Evolutionary conservation across 331 rosid species (phyloP).

Genomic region (Prunus yedoensis): DNA sequence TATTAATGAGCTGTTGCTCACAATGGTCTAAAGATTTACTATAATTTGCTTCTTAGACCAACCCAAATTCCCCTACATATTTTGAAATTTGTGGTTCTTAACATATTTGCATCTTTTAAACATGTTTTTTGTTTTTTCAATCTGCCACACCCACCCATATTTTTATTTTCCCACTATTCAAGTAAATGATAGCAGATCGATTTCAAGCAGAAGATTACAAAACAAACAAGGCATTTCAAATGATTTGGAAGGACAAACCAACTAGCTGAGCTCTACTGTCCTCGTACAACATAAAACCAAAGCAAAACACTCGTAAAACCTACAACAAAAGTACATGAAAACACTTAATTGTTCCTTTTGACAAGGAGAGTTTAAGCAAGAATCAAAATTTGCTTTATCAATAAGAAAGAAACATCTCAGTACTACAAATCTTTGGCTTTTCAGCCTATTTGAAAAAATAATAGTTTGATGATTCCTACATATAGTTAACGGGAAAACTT

Average conservation of each 20-base stretch:
- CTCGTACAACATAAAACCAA: slow-evolving; percentile 18
- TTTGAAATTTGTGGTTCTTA: too few species aligned
- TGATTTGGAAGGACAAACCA: slow-evolving; percentile 7
- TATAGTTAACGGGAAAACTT: background rate
- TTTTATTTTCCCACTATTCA: too few species aligned
- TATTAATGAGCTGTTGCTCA: too few species aligned
- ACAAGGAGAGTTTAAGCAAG: background rate
- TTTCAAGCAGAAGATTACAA: background rate
- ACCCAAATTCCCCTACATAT: too few species aligned
- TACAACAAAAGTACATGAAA: background rate
- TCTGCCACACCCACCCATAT: too few species aligned
- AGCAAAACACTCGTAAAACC: background rate
- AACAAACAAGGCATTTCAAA: slow-evolving; percentile 4
- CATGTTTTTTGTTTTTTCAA: too few species aligned
- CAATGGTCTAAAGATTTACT: too few species aligned
- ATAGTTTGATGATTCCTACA: background rate
- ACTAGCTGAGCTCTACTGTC: slow-evolving; percentile 1
- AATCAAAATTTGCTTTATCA: background rate
- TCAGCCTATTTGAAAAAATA: background rate
- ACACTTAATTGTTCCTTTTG: background rate
- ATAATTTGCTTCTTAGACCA: too few species aligned
- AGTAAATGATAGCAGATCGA: background rate
- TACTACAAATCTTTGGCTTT: slow-evolving; percentile 1
- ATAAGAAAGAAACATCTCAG: background rate
- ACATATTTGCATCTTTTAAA: too few species aligned